Base-by-base conservation (phyloP, 768 basidiomycete species). In the Lentinula boryana region DNA sequence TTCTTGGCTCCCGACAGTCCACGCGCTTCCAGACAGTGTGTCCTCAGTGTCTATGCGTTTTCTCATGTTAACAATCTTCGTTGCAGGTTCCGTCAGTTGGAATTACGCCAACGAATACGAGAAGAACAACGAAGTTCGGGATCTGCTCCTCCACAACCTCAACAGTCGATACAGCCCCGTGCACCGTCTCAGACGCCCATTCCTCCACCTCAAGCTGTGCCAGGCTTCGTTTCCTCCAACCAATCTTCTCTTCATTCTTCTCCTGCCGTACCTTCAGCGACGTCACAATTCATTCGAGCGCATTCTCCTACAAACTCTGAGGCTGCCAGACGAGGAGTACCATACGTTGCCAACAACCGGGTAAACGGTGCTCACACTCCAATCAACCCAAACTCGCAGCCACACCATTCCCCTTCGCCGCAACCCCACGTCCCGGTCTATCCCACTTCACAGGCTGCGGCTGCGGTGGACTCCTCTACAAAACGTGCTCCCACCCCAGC, bases 1-100 rank as follows among this genome's bases (percentile, higher is more conserved):
- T 90, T 86, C 74, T 90, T 91, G 89, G 84, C 84, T 56, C 88
- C 89, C 4, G 46, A 48, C 9, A 75, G 77, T 56, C 40, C 27
- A 27, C 23, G 36, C 10, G 31, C 7, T 41, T 40, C 71, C 80
- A 64, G 62, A 72, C 83, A 68, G 66, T 76, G 64, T 74, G 80
- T 44, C 33, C 12, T 15, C 23, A 9, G 31, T 23, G 3, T 32
- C 9, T 27, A 31, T 27, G 18, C 23, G 3, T 18, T 44, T 41
- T 4, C 21, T 27, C 21, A 27, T 43, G 3, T 27, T 6, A 1
- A 5, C 3, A 23, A 6, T 56, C 18, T 9, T 56, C 21, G 23
- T 18, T 36, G 1, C 23, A 56, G 55, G 5, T 56, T 56, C 40
- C 55, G 72, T 77, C 38, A 70, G 82, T 48, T 71, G 72, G 58